These are phyloP conservation scores for Cucurbitaria berberidis DNA, from an alignment of 2,329 filamentous ascomycete genomes.

Conservation along the genomic window DNA sequence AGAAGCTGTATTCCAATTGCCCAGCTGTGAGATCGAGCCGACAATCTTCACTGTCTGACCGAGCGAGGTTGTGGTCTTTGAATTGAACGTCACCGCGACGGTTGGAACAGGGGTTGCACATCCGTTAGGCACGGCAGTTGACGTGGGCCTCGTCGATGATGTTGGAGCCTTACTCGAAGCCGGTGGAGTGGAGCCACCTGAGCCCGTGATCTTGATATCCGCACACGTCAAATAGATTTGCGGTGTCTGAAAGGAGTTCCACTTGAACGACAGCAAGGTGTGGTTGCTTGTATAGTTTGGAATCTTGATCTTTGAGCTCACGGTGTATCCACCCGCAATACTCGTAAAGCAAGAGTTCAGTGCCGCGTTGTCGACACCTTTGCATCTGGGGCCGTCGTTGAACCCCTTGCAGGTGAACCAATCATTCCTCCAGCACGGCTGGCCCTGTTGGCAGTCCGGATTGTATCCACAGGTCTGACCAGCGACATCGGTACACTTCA, in stretches of 20 bases:
- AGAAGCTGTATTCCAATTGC: constrained; percentile 51
- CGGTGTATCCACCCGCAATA: constrained; percentile 45
- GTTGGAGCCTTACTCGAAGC: constrained; percentile 23
- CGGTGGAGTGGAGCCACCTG: constrained; percentile 16
- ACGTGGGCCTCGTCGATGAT: constrained; percentile 4
- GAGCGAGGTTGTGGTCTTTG: constrained; percentile 55
- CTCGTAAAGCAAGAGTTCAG: constrained; percentile 43
- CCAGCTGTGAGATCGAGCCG: constrained; percentile 53
- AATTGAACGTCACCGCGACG: constrained; percentile 52
- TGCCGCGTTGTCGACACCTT: constrained; percentile 39
- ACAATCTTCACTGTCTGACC: constrained; percentile 58
- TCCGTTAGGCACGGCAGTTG: constrained; percentile 17
- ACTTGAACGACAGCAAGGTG: constrained; percentile 40
- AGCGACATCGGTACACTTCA: constrained; percentile 41
- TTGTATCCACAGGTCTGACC: constrained; percentile 41
- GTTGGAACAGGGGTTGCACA: constrained; percentile 36
- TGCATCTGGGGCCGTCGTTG: constrained; percentile 34
- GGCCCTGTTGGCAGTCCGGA: constrained; percentile 37
- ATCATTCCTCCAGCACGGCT: constrained; percentile 43
- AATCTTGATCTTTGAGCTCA: constrained; percentile 42
- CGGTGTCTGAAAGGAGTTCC: constrained; percentile 45
- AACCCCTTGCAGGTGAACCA: constrained; percentile 46
- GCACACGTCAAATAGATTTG: constrained; percentile 43
- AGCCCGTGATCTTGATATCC: constrained; percentile 38
- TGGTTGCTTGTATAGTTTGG: constrained; percentile 42